Conservation (phyloP, 2,329 filamentous ascomycete genomes). For the Emergomyces pasteurianus region DNA sequence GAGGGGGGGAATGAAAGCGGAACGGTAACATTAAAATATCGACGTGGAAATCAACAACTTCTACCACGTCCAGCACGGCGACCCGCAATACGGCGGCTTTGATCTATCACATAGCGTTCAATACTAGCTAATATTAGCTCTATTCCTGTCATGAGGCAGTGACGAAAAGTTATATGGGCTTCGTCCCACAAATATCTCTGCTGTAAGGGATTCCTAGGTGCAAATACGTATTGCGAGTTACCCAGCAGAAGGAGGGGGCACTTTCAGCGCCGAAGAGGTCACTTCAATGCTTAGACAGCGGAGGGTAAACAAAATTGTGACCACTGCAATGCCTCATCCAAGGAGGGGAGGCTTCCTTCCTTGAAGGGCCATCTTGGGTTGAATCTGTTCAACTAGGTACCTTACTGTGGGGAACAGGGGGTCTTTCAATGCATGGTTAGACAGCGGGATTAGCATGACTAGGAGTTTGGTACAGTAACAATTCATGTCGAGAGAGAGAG, state of each 20-base stretch:
- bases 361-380: slow-evolving; percentile 53
- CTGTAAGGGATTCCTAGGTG: slow-evolving; percentile 60
- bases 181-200: slow-evolving; percentile 95
- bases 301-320: slow-evolving; percentile 80
- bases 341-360: slow-evolving; percentile 61
- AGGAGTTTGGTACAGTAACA: slow-evolving; percentile 65
- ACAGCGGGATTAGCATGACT: slow-evolving; percentile 71
- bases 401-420: slow-evolving; percentile 67
- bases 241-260: slow-evolving; percentile 79
- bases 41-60: too few species aligned
- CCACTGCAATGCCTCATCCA: slow-evolving; percentile 61
- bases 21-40: too few species aligned
- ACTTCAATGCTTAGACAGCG: slow-evolving; percentile 47
- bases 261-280: slow-evolving; percentile 61
- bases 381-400: slow-evolving; percentile 62
- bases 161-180: slow-evolving; percentile 55
- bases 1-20: too few species aligned
- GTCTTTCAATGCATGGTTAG: slow-evolving; percentile 83
- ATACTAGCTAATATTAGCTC: slow-evolving; percentile 44
- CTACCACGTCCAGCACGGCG: slow-evolving; percentile 51
- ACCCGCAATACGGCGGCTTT: slow-evolving; percentile 60
- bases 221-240: slow-evolving; percentile 68
- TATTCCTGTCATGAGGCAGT: slow-evolving; percentile 16
- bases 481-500: neutral
- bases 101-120: slow-evolving; percentile 57